phyloP scores from a whole-genome alignment of 1,284 basidiomycete genomes.

The Fomitopsis pinicola region DNA sequence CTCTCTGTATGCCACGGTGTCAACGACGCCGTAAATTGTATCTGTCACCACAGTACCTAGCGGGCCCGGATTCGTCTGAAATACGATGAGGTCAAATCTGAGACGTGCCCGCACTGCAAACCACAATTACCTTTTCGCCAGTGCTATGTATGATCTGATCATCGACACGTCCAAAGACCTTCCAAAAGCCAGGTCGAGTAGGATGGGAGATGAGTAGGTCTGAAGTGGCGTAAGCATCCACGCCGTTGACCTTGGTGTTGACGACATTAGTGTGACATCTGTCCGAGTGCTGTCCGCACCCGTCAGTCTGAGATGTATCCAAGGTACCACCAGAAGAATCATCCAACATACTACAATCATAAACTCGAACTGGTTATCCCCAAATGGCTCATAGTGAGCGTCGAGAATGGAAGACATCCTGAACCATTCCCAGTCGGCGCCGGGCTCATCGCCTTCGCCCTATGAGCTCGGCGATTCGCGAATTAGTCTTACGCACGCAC shows the following conservation, averaged over 20 bases:
- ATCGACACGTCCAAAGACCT: constrained; percentile 41
- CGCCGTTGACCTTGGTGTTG: constrained; percentile 27
- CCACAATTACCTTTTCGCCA: constrained; percentile 41
- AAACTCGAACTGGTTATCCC: constrained; percentile 9
- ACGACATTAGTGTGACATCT: constrained; percentile 18
- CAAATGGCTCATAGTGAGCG: constrained; percentile 6
- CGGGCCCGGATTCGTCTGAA: constrained; percentile 22
- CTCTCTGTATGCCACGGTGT: constrained; percentile 15
- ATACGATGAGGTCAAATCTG: constrained; percentile 26
- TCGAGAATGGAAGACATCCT: constrained; percentile 1
- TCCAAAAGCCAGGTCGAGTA: constrained; percentile 37
- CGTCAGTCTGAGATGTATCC: background rate
- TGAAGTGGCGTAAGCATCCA: constrained; percentile 31
- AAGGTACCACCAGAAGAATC: background rate
- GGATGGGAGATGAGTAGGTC: constrained; percentile 45
- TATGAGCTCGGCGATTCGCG: background rate
- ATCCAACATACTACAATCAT: constrained; percentile 7
- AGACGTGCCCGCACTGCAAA: constrained; percentile 22
- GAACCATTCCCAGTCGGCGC: constrained; percentile 14
- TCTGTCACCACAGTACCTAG: constrained; percentile 1
- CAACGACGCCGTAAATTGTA: constrained; percentile 15
- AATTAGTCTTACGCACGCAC: background rate
- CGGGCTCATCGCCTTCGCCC: background rate
- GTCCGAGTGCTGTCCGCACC: background rate
- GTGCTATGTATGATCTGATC: constrained; percentile 50